A percentile compares a stretch with the other conserved stretches of the same genome.
Evolutionary conservation across 768 basidiomycete genomes (phyloP).

Genomic region (Rhodocollybia butyracea): DNA sequence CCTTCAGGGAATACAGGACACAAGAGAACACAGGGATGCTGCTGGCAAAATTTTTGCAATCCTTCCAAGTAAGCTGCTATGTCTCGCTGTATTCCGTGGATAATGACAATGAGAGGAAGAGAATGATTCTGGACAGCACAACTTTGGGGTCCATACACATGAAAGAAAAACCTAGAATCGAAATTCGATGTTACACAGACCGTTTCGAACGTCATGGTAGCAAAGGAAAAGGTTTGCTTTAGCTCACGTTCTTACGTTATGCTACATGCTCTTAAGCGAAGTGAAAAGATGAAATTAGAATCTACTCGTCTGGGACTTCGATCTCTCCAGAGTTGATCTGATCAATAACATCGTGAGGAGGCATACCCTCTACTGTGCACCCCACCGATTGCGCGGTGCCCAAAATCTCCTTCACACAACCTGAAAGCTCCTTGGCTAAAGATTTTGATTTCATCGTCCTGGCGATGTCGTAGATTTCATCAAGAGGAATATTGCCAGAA

Average conservation of each 20-base stretch:
- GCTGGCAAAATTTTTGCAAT: constrained; percentile 14
- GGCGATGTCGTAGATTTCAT: constrained; percentile 93
- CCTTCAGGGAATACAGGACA: constrained; percentile 21
- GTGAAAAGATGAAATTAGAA: too few relatives aligned
- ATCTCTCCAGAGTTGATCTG: constrained; percentile 80
- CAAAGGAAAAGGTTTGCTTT: not conserved
- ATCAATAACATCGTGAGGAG: constrained; percentile 92
- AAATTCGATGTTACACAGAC: too few relatives aligned
- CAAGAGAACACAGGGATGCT: constrained; percentile 11
- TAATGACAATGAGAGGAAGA: constrained; percentile 16
- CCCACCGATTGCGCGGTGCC: constrained; percentile 97
- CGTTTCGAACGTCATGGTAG: constrained; percentile 5
- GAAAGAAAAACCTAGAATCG: constrained; percentile 20
- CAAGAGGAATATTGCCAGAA: constrained; percentile 87
- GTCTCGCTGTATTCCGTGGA: constrained; percentile 19
- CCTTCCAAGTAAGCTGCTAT: constrained; percentile 8
- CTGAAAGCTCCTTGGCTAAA: constrained; percentile 85
- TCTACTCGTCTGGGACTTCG: constrained; percentile 84
- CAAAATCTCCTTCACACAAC: constrained; percentile 94
- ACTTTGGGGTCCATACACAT: constrained; percentile 11
- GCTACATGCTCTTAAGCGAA: too few relatives aligned
- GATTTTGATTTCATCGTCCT: constrained; percentile 96
- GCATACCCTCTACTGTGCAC: constrained; percentile 92
- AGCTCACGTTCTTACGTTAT: too few relatives aligned
- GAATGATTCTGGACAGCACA: constrained; percentile 2